A percentile compares a stretch with the other conserved stretches of the same genome.
Conservation (phyloP, 208 protist species). For the Spironucleus salmonicida region DNA sequence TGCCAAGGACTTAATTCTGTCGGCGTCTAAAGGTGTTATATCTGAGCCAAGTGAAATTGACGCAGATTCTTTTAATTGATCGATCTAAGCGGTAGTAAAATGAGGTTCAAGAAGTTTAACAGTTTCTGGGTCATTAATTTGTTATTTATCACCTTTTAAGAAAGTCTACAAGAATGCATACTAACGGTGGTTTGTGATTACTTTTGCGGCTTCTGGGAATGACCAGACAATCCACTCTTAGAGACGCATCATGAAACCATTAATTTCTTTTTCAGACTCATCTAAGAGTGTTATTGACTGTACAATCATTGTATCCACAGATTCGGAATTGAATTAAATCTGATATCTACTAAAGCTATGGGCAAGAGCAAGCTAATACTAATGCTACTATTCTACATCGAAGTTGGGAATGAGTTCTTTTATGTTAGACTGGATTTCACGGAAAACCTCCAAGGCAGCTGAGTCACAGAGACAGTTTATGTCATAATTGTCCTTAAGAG, state of each 20-base stretch:
- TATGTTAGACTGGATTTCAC: constrained; percentile 24
- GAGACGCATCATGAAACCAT: constrained; percentile 92
- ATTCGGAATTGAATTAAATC: constrained; percentile 97
- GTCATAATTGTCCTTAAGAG: not conserved
- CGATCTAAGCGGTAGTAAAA: not conserved
- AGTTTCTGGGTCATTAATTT: not conserved
- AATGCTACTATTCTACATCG: not conserved
- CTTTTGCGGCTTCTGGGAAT: constrained; percentile 91
- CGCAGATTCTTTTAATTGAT: constrained; percentile 54
- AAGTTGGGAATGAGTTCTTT: constrained; percentile 13
- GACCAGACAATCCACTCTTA: constrained; percentile 94
- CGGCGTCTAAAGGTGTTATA: constrained; percentile 41
- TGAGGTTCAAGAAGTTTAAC: not conserved
- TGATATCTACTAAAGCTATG: constrained; percentile 62
- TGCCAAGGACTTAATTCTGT: constrained; percentile 43
- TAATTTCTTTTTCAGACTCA: constrained; percentile 96
- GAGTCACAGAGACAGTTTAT: not conserved
- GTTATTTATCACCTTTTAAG: not conserved
- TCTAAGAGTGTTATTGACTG: constrained; percentile 84
- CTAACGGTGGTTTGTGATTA: constrained; percentile 78
- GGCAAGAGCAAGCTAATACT: not conserved
- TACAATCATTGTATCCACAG: constrained; percentile 99
- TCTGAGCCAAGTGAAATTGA: constrained; percentile 96
- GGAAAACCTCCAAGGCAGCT: not conserved
- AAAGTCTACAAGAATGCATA: constrained; percentile 66